Evolutionary conservation across 2,329 filamentous ascomycete genomes (phyloP), one percentile per base, ranked within the genome.

Genomic region (Cadophora sp.): DNA sequence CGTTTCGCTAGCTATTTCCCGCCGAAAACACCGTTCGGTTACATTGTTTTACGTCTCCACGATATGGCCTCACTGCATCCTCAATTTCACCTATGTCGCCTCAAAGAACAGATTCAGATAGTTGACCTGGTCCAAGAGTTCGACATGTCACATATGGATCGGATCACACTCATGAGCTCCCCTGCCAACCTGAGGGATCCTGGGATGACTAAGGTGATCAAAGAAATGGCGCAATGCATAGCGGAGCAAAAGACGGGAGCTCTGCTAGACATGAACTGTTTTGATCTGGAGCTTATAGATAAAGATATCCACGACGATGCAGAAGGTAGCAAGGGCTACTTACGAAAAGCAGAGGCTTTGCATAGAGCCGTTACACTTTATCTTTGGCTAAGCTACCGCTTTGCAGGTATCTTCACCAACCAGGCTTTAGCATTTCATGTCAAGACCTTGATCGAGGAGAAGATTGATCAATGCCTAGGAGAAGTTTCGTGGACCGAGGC

Each of bases 321-420:
- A 0, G 77, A 79, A 16, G 80, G 84, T 62, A 77, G 81, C 18
- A 72, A 72, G 61, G 66, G 56, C 7, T 0, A 93, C 71, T 83
- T 99, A 13, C 81, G 82, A 64, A 80, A 83, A 9, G 82, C 98
- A 22, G 96, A 99, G 78, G 78, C 81, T 3, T 83, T 99, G 18
- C 96, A 99, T 80, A 92, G 92, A 74, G 84, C 88, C 33, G 82
- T 99, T 45, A 93, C 95, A 53, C 81, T 94, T 56, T 99, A 98
- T 76, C 84, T 97, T 1, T 99, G 96, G 96, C 83, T 99, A 18
- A 95, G 92, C 73, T 98, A 95, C 79, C 90, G 95, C 7, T 97
- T 95, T 78, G 84, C 88, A 3, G 92, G 92, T 59, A 84, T 96
- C 60, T 97, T 97, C 78, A 85, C 82, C 6, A 92, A 90, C 70